Evolutionary conservation across 371 early-diverging fungal species (phyloP).

Genomic region (Mortierella polycephala): DNA sequence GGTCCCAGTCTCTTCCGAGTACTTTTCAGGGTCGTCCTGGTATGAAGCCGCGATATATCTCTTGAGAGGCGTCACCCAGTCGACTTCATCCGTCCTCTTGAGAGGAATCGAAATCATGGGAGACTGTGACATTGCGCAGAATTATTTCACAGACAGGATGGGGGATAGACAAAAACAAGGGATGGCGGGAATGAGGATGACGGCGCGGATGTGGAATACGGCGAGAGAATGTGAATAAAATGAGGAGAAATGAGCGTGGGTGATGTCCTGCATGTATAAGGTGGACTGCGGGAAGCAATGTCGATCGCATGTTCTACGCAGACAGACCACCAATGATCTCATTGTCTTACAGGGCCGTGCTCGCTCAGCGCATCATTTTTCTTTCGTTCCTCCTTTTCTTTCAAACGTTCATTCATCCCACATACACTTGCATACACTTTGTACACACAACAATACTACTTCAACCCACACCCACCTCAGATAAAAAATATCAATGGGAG

Average conservation of each 20-base stretch:
- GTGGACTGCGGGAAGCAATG: not conserved
- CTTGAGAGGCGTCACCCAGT: conserved; percentile 86
- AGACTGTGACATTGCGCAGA: conserved; percentile 41
- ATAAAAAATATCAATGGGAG: not conserved
- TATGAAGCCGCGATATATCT: conserved; percentile 85
- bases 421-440: not conserved
- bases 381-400: not conserved
- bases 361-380: not conserved
- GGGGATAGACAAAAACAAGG: not conserved
- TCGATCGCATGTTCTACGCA: not conserved
- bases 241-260: not conserved
- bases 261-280: too few relatives aligned
- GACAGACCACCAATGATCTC: not conserved
- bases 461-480: not conserved
- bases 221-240: not conserved
- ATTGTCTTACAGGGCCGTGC: not conserved
- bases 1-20: conserved; percentile 81
- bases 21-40: conserved; percentile 93
- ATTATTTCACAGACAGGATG: not conserved
- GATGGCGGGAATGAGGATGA: not conserved
- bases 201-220: not conserved
- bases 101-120: conserved; percentile 64
- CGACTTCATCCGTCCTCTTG: conserved; percentile 90
- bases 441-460: not conserved
- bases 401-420: not conserved